Conservation (phyloP, 768 basidiomycete species). For the Leucocoprinus leucothites region DNA sequence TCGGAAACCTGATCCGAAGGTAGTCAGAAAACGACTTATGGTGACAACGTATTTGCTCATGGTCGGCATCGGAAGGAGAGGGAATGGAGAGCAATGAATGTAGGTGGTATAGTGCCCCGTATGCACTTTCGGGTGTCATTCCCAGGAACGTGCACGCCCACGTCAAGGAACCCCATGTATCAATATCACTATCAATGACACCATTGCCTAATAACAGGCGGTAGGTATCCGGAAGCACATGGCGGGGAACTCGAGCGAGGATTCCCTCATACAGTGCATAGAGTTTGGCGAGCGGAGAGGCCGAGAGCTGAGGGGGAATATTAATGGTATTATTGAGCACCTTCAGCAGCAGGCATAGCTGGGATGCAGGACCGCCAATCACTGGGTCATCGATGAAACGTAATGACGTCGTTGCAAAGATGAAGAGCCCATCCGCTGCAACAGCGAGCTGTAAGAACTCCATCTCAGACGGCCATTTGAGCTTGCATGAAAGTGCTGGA, state of each 20-base stretch:
- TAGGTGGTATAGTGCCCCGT: background rate
- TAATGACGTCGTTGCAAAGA: background rate
- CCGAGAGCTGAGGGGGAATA: no score
- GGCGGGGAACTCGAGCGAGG: background rate
- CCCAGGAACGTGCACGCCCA: background rate
- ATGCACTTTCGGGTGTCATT: background rate
- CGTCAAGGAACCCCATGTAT: background rate
- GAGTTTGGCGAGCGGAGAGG: slow-evolving; percentile 3
- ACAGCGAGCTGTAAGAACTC: background rate
- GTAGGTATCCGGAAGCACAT: background rate
- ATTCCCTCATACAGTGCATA: slow-evolving; percentile 9
- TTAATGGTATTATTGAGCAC: background rate
- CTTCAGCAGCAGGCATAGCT: background rate
- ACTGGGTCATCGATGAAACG: background rate
- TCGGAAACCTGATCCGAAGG: background rate
- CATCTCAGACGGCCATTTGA: background rate
- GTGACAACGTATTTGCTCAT: background rate
- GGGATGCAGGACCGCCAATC: background rate
- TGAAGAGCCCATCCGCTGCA: background rate
- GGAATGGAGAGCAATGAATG: background rate
- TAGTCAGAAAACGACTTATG: slow-evolving; percentile 1
- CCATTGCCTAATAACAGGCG: background rate
- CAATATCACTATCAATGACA: background rate
- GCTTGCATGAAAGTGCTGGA: background rate
- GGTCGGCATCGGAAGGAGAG: background rate